These are phyloP conservation scores for Bifiguratus adelaidae DNA, from an alignment of 192 early-diverging fungal genomes.

Conservation along the genomic window DNA sequence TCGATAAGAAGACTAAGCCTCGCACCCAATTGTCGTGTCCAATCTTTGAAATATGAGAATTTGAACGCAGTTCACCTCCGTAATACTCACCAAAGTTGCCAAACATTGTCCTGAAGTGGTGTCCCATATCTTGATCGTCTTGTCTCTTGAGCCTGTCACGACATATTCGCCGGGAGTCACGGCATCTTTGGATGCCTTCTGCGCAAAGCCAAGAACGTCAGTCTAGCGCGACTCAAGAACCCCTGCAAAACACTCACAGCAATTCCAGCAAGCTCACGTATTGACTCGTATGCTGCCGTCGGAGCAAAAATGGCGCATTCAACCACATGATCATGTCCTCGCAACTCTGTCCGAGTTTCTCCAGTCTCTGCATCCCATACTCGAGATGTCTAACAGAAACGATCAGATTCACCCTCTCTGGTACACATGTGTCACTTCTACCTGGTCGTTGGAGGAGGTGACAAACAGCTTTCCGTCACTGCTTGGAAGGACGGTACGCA, in stretches of 20 bases:
- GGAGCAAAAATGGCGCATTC: slow-evolving; percentile 87
- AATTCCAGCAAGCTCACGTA: slow-evolving; percentile 61
- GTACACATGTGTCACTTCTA: too few species aligned
- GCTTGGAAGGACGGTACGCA: slow-evolving; percentile 56
- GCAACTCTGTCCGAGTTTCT: slow-evolving; percentile 66
- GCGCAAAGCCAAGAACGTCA: background rate
- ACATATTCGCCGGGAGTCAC: slow-evolving; percentile 54
- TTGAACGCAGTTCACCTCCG: background rate
- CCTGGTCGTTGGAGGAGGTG: slow-evolving; percentile 80
- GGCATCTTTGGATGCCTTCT: slow-evolving; percentile 23
- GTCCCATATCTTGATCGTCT: slow-evolving; percentile 86
- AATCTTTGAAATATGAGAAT: slow-evolving; percentile 23
- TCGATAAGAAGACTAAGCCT: slow-evolving; percentile 72
- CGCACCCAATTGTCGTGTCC: slow-evolving; percentile 95
- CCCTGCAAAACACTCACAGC: slow-evolving; percentile 19
- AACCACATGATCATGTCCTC: slow-evolving; percentile 93
- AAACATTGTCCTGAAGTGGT: slow-evolving; percentile 51
- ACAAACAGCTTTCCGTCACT: slow-evolving; percentile 65
- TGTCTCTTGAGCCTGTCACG: slow-evolving; percentile 83
- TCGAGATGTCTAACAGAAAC: slow-evolving; percentile 54
- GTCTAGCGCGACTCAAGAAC: background rate
- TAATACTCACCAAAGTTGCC: slow-evolving; percentile 55
- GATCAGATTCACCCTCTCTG: too few species aligned
- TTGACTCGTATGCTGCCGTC: slow-evolving; percentile 40
- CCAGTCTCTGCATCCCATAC: slow-evolving; percentile 70